Conservation (phyloP, 2,329 filamentous ascomycete species). For the Aspergillus pseudonomiae region DNA sequence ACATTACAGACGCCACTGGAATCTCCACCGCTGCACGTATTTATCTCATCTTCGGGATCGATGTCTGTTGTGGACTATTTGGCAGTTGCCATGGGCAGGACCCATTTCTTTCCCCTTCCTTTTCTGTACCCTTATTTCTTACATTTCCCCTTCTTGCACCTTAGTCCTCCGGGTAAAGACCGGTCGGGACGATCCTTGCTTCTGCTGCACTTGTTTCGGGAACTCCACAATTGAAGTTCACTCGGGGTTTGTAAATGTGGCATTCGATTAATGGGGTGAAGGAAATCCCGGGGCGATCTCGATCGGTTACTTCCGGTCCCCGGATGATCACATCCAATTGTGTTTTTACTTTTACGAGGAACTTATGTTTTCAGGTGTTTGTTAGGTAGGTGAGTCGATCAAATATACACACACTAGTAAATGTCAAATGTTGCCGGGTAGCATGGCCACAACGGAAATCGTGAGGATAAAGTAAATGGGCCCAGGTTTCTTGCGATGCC, state of each 20-base stretch:
- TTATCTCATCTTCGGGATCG: constrained; percentile 1
- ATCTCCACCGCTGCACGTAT: not conserved
- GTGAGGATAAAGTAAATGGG: not conserved
- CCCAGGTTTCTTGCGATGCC: not conserved
- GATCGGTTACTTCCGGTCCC: not conserved
- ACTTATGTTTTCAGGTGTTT: not conserved
- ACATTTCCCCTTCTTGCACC: not conserved
- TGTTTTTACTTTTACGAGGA: not conserved
- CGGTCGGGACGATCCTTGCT: constrained; percentile 3
- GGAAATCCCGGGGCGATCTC: not conserved
- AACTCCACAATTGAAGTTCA: not conserved
- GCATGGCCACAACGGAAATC: not conserved
- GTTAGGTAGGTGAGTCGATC: not conserved
- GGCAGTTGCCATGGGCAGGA: not conserved
- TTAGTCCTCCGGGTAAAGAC: not conserved
- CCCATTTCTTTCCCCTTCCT: not conserved
- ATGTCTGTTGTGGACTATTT: constrained; percentile 8
- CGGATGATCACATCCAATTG: not conserved
- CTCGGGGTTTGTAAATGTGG: not conserved
- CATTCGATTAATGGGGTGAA: not conserved
- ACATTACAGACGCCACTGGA: not conserved
- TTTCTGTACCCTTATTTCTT: not conserved
- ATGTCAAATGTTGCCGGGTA: not conserved
- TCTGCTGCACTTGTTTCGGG: not conserved
- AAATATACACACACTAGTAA: not conserved